Base-by-base conservation (phyloP, 2,329 filamentous ascomycete species). In the Apiospora koreana region DNA sequence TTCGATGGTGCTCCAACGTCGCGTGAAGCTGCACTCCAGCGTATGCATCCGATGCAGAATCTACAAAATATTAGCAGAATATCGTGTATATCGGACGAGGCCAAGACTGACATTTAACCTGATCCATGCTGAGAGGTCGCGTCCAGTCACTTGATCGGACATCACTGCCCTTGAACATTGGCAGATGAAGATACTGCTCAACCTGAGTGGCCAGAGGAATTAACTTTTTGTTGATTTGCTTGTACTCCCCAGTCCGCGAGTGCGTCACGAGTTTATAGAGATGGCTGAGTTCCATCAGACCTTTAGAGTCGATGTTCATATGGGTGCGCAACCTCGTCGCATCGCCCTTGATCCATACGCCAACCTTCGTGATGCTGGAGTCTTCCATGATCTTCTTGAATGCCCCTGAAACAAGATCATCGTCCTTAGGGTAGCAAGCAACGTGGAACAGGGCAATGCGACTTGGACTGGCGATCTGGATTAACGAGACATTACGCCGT, bases 21-120 rank as follows among this genome's bases (percentile, higher is more conserved):
- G 93, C 85, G 76, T 89, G 97, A 1, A 98, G 83, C 69, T 93
- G 91, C 14, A 92, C 81, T 58, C 91, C 89, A 71, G 93, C 94
- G 78, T 97, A 98, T 0, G 94, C 92, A 79, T 97, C 94, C 0
- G 93, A 91, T 16, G 94, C 94, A 12, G 93, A 90, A 80, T 95
- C 91, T 93, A 74, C 31, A 48, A 23, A 72, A 67, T 14, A 73
- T 80, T 38, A 79, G 79, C 74, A 68, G 76, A 69, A 48, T 62
- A 71, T 12, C 23, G 64, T 14, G 65, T 14, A 43, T 65, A 8
- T 28, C 14, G 23, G 23, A n/a, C 8, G 21, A 31, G 25, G 67
- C 18, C 5, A 42, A n/a, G 9, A 83, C 92, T 84, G 87, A 95
- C 86, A 94, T 67, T 87, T 80, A 23, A 93, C 87, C 78, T 98